Evolutionary conservation across 1,284 basidiomycete species (phyloP).

Genomic region (Calocybe gambosa): DNA sequence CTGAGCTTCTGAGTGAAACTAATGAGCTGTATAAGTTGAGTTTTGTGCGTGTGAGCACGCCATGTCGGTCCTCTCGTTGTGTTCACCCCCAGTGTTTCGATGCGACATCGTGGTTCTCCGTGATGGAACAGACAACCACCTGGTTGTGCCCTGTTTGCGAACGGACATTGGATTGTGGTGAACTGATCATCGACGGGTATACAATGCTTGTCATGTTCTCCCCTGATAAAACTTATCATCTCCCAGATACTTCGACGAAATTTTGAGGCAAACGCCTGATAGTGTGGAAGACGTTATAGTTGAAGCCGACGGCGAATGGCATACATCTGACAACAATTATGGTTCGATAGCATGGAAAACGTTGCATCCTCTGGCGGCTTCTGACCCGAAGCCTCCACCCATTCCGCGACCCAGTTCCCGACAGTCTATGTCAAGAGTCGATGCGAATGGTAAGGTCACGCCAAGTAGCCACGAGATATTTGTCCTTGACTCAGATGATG

Average conservation of each 20-base stretch:
- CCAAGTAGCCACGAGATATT: slow-evolving; percentile 61
- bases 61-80: slow-evolving; percentile 82
- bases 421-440: slow-evolving; percentile 26
- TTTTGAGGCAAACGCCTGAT: slow-evolving; percentile 72
- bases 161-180: slow-evolving; percentile 68
- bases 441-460: slow-evolving; percentile 32
- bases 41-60: slow-evolving; percentile 80
- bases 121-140: slow-evolving; percentile 95
- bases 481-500: slow-evolving; percentile 72
- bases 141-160: slow-evolving; percentile 97
- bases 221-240: slow-evolving; percentile 1
- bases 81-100: slow-evolving; percentile 96
- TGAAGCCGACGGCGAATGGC: slow-evolving; percentile 94
- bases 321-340: slow-evolving; percentile 82
- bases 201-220: slow-evolving; percentile 1
- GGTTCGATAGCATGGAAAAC: slow-evolving; percentile 69
- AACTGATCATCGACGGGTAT: slow-evolving; percentile 89
- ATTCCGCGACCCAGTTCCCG: slow-evolving; percentile 21
- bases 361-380: slow-evolving; percentile 34
- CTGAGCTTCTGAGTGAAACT: neutral
- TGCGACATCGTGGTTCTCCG: slow-evolving; percentile 87
- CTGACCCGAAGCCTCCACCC: slow-evolving; percentile 21
- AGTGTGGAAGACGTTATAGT: slow-evolving; percentile 88
- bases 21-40: slow-evolving; percentile 54
- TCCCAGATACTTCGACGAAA: slow-evolving; percentile 75